Base-by-base conservation (phyloP, 106 monocot species). In the Dendrobium nobile region DNA sequence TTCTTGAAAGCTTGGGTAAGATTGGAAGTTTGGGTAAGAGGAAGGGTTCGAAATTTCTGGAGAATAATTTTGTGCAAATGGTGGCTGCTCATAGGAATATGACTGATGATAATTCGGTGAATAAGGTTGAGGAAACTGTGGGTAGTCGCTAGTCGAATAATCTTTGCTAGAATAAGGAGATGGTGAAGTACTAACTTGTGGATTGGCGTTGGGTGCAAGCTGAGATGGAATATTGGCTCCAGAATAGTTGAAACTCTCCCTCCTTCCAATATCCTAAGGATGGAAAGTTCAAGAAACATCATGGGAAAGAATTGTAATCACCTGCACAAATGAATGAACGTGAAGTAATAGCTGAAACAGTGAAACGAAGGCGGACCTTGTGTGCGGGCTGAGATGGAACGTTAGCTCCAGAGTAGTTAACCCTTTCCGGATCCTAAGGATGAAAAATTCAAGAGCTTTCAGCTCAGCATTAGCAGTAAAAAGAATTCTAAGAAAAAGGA, bases 1-100 rank as follows among this genome's bases (percentile, higher is more conserved):
- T 9, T 92, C 89, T 78, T 85, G 87, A 55, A 92, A 92, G 77
- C 85, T 92, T 19, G 92, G 92, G 80, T 87, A 92, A 22, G 92
- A 84, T 67, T 92, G 92, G 80, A 89, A 89, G 84, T 89, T 87
- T 26, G 92, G 82, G 83, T 85, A 91, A 28, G 87, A 73, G 41
- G 84, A 75, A 28, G 84, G 75, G 48, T 40, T 28, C 6, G 45
- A 9, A 47, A 58, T 54, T 73, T 85, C 79, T 40, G 61, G 51
- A 26, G 72, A 67, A 47, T 82, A 75, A 54, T 73, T 90, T 75
- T 77, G 87, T 41, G 84, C 82, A 1, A 51, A 19, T 6, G 59
- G 26, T 9, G 45, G 75, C 37, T 81, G 85, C 19, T 85, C 84
- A 22, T 84, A 55, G 9, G 90, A 54, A 61, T 78, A 85, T n/a